Percentiles rank a stretch among this genome's conserved stretches.
Evolutionary conservation across 148 eudicot species (phyloP).

Genomic region (Cornus controversa): DNA sequence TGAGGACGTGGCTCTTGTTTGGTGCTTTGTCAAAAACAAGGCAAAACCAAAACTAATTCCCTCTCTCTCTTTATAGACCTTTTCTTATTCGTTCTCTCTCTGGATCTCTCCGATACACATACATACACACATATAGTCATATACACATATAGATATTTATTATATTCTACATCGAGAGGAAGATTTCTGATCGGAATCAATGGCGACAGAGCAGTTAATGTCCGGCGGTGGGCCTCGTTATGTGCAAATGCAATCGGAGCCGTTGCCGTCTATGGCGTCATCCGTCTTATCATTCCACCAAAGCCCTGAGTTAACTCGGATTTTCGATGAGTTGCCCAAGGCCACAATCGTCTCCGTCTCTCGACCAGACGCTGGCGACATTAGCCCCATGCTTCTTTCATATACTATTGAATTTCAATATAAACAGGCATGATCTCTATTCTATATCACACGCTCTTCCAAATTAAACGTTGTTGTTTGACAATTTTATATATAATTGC

Average conservation of each 20-base stretch:
- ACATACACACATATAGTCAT: not conserved
- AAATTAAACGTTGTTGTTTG: not conserved
- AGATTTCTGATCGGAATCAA: constrained; percentile 18
- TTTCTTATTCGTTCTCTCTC: not conserved
- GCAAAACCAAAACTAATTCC: not conserved
- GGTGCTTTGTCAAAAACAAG: not conserved
- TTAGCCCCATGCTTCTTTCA: constrained; percentile 79
- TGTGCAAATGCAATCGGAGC: constrained; percentile 64
- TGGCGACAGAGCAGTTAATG: constrained; percentile 69
- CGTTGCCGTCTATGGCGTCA: constrained; percentile 34
- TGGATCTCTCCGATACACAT: not conserved
- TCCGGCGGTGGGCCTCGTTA: constrained; percentile 43
- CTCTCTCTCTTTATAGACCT: not conserved
- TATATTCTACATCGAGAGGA: not conserved
- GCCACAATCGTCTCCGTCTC: constrained; percentile 75
- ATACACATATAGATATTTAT: not conserved
- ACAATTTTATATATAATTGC: not conserved
- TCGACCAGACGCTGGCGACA: constrained; percentile 88
- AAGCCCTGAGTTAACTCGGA: constrained; percentile 42
- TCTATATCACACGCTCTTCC: not conserved
- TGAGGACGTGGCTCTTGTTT: not conserved
- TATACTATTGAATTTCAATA: constrained; percentile 77
- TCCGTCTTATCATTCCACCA: constrained; percentile 51
- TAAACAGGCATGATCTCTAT: constrained; percentile 47
- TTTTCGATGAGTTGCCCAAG: constrained; percentile 88